These are phyloP conservation scores for Talaromyces amestolkiae DNA, from an alignment of 2,329 filamentous ascomycete species.

Conservation along the genomic window DNA sequence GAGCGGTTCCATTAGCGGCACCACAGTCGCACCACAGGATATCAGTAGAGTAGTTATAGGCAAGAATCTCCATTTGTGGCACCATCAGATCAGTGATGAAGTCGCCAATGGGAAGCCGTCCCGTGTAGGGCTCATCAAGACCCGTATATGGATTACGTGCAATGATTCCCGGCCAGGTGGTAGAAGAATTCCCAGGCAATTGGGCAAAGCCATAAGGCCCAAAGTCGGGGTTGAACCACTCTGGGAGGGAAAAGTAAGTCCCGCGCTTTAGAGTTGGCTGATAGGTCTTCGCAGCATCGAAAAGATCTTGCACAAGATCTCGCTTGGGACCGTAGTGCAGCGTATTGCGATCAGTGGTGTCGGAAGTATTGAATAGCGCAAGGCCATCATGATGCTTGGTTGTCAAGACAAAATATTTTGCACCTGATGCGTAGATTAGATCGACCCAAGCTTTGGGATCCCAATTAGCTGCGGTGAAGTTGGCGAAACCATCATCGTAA, in stretches of 20 bases:
- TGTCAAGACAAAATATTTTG: constrained; percentile 48
- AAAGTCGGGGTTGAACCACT: constrained; percentile 50
- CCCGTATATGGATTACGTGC: constrained; percentile 48
- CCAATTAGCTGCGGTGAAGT: constrained; percentile 53
- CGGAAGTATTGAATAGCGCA: constrained; percentile 45
- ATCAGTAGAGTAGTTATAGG: constrained; percentile 41
- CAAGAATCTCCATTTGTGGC: constrained; percentile 47
- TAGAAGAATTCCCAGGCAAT: constrained; percentile 29
- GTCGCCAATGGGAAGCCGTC: constrained; percentile 43
- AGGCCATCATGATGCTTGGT: constrained; percentile 51
- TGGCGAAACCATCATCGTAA: constrained; percentile 57
- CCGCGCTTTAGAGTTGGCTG: constrained; percentile 46
- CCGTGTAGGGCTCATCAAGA: constrained; percentile 43
- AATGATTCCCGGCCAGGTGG: constrained; percentile 36
- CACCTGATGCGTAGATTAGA: constrained; percentile 52
- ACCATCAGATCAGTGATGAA: constrained; percentile 44
- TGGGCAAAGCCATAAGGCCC: constrained; percentile 39
- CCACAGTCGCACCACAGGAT: constrained; percentile 52
- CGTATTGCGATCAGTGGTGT: constrained; percentile 42
- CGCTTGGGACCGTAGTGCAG: constrained; percentile 41
- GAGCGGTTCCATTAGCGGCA: constrained; percentile 43
- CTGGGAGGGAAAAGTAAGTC: constrained; percentile 47
- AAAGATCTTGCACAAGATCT: constrained; percentile 44
- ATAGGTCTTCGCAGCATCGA: constrained; percentile 43
- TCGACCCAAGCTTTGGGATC: constrained; percentile 56